A percentile compares a stretch with the other conserved stretches of the same genome.
Evolutionary conservation across 2,329 filamentous ascomycete species (phyloP).

Genomic region (Salinomyces thailandicus): DNA sequence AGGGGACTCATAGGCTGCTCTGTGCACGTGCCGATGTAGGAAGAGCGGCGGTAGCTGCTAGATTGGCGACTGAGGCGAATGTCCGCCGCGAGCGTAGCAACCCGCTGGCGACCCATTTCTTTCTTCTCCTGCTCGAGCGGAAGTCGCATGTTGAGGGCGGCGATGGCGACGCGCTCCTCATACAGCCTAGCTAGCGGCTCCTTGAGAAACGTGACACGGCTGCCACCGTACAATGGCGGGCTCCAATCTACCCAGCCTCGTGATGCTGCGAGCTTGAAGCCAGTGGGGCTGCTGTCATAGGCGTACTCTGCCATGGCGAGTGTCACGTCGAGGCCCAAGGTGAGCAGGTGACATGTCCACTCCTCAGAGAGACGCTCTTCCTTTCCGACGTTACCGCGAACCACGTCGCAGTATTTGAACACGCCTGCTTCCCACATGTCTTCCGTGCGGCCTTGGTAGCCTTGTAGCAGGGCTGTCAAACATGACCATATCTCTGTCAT

Average conservation of each 20-base stretch:
- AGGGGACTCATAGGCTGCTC: slow-evolving; percentile 29
- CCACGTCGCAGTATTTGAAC: slow-evolving; percentile 39
- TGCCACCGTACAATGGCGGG: slow-evolving; percentile 35
- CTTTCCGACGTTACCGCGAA: slow-evolving; percentile 38
- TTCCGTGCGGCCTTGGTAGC: slow-evolving; percentile 43
- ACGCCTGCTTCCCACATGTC: slow-evolving; percentile 47
- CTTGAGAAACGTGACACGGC: slow-evolving; percentile 48
- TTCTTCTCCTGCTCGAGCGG: slow-evolving; percentile 23
- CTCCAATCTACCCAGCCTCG: slow-evolving; percentile 50
- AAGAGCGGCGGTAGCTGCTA: slow-evolving; percentile 27
- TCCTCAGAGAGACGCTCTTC: slow-evolving; percentile 49
- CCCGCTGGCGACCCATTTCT: slow-evolving; percentile 32
- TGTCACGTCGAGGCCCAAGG: slow-evolving; percentile 47
- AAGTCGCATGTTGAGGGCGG: slow-evolving; percentile 22
- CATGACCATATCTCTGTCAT: slow-evolving; percentile 57
- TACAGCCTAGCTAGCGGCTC: slow-evolving; percentile 52
- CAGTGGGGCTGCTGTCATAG: slow-evolving; percentile 29
- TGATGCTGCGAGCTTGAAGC: slow-evolving; percentile 43
- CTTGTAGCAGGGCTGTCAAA: slow-evolving; percentile 45
- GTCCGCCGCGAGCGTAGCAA: slow-evolving; percentile 34
- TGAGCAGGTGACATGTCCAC: slow-evolving; percentile 51
- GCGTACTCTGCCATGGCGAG: slow-evolving; percentile 39
- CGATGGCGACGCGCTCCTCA: slow-evolving; percentile 37
- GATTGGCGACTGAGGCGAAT: slow-evolving; percentile 29
- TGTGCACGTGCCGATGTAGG: slow-evolving; percentile 27